Base-by-base conservation (phyloP, 2,329 filamentous ascomycete genomes). In the Aspergillus latus region DNA sequence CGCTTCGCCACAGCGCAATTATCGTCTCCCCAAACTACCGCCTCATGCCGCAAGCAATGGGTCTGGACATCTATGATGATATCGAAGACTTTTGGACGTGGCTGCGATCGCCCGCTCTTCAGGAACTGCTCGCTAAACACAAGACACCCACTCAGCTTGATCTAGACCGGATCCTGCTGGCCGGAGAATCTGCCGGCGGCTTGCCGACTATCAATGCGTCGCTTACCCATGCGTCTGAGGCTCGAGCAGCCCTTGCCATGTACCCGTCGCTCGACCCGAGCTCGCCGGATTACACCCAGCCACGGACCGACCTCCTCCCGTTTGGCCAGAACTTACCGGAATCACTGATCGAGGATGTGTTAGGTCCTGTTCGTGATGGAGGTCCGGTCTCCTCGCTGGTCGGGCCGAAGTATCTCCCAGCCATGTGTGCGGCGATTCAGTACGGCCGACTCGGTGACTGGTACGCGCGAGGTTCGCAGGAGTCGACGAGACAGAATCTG, bases 1-100 rank as follows among this genome's bases (percentile, higher is more conserved):
- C 74, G 26, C 66, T 70, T 1, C 59, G 66, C 28, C 71, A 75
- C 48, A 64, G 64, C 11, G 77, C 80, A n/a, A 74, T 83, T 44
- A 68, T 78, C 28, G 62, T 83, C 5, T 68, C 74, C 1, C 76
- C 79, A 0, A 77, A 81, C 64, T 80, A 84, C 68, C 79, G 80
- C 7, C 74, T 83, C 3, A 58, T 80, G n/a, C 80, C 81, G 21
- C 80, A 82, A 56, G 69, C 76, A 52, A 77, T 54, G 16, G 77
- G 78, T 34, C 47, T 67, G 2, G 76, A 82, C 13, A 78, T 82
- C 55, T 69, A 81, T 26, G 63, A 73, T 5, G 81, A 83, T 61
- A 57, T 82, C 0, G 52, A 66, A 7, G 76, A 80, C 58, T 79
- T 81, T 63, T 83, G 77, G 77, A 59, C 57, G 4, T 83, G 80